Percentiles rank a stretch among this genome's conserved stretches.
Conservation (phyloP, 2,329 filamentous ascomycete species). For the Aureobasidium sp. region DNA sequence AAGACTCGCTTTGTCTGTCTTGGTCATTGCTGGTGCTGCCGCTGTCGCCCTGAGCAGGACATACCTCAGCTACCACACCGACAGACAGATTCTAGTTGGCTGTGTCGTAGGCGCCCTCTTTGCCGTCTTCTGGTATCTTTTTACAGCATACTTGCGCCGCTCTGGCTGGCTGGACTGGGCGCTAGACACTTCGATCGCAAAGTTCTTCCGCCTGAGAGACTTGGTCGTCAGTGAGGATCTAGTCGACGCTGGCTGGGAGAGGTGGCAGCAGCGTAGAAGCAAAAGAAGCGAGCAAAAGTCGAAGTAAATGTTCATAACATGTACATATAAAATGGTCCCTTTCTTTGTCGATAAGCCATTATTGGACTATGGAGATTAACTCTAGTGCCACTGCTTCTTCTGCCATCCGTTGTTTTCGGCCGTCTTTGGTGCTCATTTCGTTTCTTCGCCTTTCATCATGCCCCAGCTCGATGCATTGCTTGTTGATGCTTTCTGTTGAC, state of each 20-base stretch:
- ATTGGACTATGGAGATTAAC: too few relatives aligned
- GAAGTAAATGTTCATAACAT: background rate
- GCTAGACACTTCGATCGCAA: slow-evolving; percentile 56
- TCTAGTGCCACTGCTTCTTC: too few relatives aligned
- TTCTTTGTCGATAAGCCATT: too few relatives aligned
- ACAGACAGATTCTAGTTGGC: slow-evolving; percentile 78
- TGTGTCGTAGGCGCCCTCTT: slow-evolving; percentile 60
- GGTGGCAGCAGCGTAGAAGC: slow-evolving; percentile 59
- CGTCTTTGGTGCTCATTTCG: too few relatives aligned
- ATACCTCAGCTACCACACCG: slow-evolving; percentile 89
- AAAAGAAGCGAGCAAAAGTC: slow-evolving; percentile 18
- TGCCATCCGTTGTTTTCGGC: too few relatives aligned
- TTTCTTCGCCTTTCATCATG: too few relatives aligned
- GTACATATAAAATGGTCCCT: too few relatives aligned
- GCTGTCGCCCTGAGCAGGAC: slow-evolving; percentile 70
- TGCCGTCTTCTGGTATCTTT: slow-evolving; percentile 69
- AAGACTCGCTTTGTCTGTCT: slow-evolving; percentile 45
- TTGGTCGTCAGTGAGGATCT: slow-evolving; percentile 81
- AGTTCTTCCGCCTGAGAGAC: slow-evolving; percentile 67
- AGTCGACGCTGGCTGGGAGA: slow-evolving; percentile 86
- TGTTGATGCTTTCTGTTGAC: too few relatives aligned
- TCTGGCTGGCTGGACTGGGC: slow-evolving; percentile 64
- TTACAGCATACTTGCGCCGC: slow-evolving; percentile 58
- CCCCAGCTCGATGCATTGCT: too few relatives aligned
- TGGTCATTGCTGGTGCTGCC: slow-evolving; percentile 32